Evolutionary conservation across 2,329 filamentous ascomycete genomes (phyloP).

Genomic region (Paecilomyces niveus): DNA sequence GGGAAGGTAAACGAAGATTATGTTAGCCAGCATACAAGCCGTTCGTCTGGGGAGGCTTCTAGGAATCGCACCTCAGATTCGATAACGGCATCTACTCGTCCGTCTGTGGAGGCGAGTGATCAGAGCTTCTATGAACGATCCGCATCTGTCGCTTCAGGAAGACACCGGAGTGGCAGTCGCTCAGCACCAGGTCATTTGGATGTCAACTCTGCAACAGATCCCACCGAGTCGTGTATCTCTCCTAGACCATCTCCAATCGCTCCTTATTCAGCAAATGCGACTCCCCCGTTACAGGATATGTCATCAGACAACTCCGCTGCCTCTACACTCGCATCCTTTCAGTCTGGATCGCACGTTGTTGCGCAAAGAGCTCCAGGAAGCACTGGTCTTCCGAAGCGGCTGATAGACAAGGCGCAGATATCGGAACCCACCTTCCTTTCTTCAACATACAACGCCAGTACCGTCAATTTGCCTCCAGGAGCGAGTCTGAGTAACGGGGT

Average conservation of each 20-base stretch:
- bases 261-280: constrained; percentile 46
- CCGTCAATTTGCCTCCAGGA: constrained; percentile 50
- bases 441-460: constrained; percentile 52
- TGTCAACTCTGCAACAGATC: constrained; percentile 16
- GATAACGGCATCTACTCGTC: constrained; percentile 27
- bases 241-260: constrained; percentile 40
- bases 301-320: constrained; percentile 37
- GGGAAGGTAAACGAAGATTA: constrained; percentile 44
- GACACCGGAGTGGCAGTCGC: constrained; percentile 32
- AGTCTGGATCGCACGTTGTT: constrained; percentile 13
- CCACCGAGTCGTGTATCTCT: constrained; percentile 30
- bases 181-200: constrained; percentile 30
- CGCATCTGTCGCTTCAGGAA: constrained; percentile 32
- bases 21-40: constrained; percentile 21
- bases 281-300: constrained; percentile 44
- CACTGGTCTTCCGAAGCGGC: constrained; percentile 44
- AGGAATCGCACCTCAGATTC: constrained; percentile 18
- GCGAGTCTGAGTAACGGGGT: constrained; percentile 49
- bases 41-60: constrained; percentile 17
- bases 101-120: constrained; percentile 28
- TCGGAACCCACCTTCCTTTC: constrained; percentile 51
- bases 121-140: constrained; percentile 25
- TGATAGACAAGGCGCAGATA: constrained; percentile 55
- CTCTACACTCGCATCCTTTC: constrained; percentile 16
- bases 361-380: constrained; percentile 23